Evolutionary conservation across 1,284 basidiomycete species (phyloP), one percentile per base, ranked within the genome.

Genomic region (Coriolopsis trogii): DNA sequence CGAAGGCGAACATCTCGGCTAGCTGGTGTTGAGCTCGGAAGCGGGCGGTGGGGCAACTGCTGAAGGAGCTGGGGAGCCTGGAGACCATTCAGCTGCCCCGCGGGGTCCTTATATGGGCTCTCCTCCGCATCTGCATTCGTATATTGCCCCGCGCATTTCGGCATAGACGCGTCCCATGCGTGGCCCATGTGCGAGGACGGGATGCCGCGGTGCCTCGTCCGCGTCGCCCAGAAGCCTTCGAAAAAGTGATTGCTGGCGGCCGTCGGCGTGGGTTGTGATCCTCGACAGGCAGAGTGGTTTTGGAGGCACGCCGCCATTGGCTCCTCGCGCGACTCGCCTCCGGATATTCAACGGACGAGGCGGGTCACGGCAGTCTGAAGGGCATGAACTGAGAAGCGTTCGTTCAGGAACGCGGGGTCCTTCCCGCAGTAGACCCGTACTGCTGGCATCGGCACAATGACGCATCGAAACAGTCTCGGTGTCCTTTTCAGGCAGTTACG

Each of bases 1-100:
- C 56, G 59, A 65, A 56, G 3, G 63, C 56, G 57, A 67, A 58
- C 66, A 68, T 68, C 13, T 26, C 36, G 45, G 31, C 16, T 21
- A 36, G 24, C 46, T 55, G 39, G 28, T 42, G 37, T 28, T 33
- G 41, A 16, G 34, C 18, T 24, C 28, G 40, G 26, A 10, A 41
- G n/a, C n/a, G 34, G 28, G 6, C 9, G 18, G n/a, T 40, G 24
- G n/a, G n/a, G n/a, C 12, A 26, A 12, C 15, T 16, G 18, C 13
- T 26, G 37, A 25, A 24, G 34, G 34, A 37, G 25, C 51, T 51
- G 23, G 54, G 40, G 51, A 46, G 58, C 58, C 50, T 56, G 55
- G 16, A 29, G 48, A 48, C n/a, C 34, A 16, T 8, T 20, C 8
- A 44, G 6, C 38, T 25, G 29, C 37, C 39, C 37, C 31, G 12